Conservation (phyloP, 108 stramenopile genomes). For the Skeletonema tropicum region DNA sequence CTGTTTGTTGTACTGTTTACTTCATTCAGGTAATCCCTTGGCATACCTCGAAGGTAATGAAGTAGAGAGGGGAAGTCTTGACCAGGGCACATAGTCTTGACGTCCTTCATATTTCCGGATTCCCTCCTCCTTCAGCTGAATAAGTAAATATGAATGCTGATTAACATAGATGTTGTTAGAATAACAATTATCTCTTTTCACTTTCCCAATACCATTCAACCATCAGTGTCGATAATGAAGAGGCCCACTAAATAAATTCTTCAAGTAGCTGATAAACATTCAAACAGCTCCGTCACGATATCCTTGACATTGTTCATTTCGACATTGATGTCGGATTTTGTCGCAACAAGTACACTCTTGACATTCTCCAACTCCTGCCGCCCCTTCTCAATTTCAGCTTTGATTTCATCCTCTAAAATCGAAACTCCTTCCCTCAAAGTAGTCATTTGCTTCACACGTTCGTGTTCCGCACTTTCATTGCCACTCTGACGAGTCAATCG, state of each 20-base stretch:
- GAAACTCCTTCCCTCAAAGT: constrained; percentile 31
- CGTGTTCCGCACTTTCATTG: constrained; percentile 15
- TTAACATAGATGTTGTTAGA: too few relatives aligned
- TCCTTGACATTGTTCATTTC: constrained; percentile 54
- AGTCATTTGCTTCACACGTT: constrained; percentile 13
- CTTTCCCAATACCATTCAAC: neutral
- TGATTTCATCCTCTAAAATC: constrained; percentile 27
- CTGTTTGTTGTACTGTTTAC: too few relatives aligned
- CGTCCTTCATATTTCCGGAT: too few relatives aligned
- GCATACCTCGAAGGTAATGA: too few relatives aligned
- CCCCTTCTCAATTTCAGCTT: constrained; percentile 27
- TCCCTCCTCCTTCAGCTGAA: too few relatives aligned
- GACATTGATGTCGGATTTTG: constrained; percentile 14
- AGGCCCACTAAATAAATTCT: neutral
- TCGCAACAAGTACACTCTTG: neutral
- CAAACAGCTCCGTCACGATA: constrained; percentile 67
- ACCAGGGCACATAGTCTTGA: too few relatives aligned
- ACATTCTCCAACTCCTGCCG: constrained; percentile 29
- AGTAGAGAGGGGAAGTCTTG: too few relatives aligned
- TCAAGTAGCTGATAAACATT: constrained; percentile 41
- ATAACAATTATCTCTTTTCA: neutral
- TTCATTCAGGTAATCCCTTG: too few relatives aligned
- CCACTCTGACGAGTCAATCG: constrained; percentile 2
- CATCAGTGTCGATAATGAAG: too few relatives aligned
- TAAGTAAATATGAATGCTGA: too few relatives aligned